Percentiles rank a stretch among this genome's conserved stretches.
Evolutionary conservation across 331 rosid species (phyloP).

Genomic region (Telfairia occidentalis): DNA sequence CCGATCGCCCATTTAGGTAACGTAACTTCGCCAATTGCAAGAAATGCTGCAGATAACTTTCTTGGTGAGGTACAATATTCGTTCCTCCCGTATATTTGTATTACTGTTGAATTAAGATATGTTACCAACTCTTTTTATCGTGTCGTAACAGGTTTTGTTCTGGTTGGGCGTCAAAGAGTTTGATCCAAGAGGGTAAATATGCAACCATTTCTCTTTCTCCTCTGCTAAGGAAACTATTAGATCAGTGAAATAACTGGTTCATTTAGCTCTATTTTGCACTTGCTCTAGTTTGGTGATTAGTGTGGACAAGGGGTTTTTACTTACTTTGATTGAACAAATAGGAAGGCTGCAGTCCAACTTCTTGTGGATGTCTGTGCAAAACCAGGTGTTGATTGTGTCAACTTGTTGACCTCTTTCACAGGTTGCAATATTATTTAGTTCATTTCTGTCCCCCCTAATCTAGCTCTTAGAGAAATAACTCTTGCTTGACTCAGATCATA

Average conservation of each 20-base stretch:
- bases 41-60: slow-evolving; percentile 57
- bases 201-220: not conserved
- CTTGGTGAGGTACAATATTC: slow-evolving; percentile 49
- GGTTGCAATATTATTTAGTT: slow-evolving; percentile 24
- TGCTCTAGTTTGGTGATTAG: not conserved
- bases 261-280: not conserved
- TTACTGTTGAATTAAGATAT: not conserved
- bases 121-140: slow-evolving; percentile 1
- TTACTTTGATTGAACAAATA: slow-evolving; percentile 19
- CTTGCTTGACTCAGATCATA: not conserved
- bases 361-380: slow-evolving; percentile 47
- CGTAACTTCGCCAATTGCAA: slow-evolving; percentile 63
- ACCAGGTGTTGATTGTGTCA: slow-evolving; percentile 65
- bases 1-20: slow-evolving; percentile 79
- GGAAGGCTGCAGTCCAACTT: slow-evolving; percentile 34
- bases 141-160: slow-evolving; percentile 46
- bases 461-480: not conserved
- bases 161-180: slow-evolving; percentile 50
- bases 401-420: slow-evolving; percentile 70
- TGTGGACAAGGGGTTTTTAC: not conserved
- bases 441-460: too few species aligned
- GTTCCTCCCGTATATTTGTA: not conserved
- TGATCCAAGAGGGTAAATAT: slow-evolving; percentile 54
- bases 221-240: not conserved
- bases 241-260: not conserved